These are phyloP conservation scores for Lentithecium fluviatile DNA, from an alignment of 495 filamentous ascomycete genomes.

Conservation along the genomic window DNA sequence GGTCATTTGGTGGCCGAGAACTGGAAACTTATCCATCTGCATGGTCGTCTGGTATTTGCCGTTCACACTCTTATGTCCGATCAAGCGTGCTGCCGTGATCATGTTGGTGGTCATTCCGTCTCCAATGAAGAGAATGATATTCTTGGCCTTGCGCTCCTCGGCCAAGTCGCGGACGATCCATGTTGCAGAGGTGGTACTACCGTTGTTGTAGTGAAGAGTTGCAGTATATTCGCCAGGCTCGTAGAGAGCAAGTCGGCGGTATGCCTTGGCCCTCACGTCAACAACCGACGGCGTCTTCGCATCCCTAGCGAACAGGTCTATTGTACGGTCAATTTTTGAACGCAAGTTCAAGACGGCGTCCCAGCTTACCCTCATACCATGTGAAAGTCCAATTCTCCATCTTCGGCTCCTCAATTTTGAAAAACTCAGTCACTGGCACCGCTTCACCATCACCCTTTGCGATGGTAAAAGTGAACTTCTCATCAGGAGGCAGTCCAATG, in stretches of 20 bases:
- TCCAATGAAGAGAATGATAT: constrained; percentile 74
- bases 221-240: constrained; percentile 67
- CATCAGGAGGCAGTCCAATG: constrained; percentile 58
- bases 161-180: constrained; percentile 69
- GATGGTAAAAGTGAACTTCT: constrained; percentile 68
- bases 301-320: constrained; percentile 68
- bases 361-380: constrained; percentile 61
- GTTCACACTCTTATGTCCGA: constrained; percentile 72
- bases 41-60: constrained; percentile 68
- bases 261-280: constrained; percentile 69
- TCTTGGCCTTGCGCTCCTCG: constrained; percentile 67
- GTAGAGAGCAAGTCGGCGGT: constrained; percentile 64
- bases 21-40: constrained; percentile 68
- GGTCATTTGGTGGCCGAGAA: constrained; percentile 51
- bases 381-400: constrained; percentile 70
- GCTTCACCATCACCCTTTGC: constrained; percentile 54
- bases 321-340: neutral
- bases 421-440: constrained; percentile 56
- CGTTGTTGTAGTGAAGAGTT: constrained; percentile 65
- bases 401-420: constrained; percentile 57
- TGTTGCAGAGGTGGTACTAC: constrained; percentile 60
- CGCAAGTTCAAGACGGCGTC: neutral
- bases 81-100: constrained; percentile 64
- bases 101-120: constrained; percentile 82
- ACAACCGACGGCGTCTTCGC: constrained; percentile 62